Evolutionary conservation across 257 asterid species (phyloP), one percentile per base, ranked within the genome.

Genomic region (Solanum commersonii): DNA sequence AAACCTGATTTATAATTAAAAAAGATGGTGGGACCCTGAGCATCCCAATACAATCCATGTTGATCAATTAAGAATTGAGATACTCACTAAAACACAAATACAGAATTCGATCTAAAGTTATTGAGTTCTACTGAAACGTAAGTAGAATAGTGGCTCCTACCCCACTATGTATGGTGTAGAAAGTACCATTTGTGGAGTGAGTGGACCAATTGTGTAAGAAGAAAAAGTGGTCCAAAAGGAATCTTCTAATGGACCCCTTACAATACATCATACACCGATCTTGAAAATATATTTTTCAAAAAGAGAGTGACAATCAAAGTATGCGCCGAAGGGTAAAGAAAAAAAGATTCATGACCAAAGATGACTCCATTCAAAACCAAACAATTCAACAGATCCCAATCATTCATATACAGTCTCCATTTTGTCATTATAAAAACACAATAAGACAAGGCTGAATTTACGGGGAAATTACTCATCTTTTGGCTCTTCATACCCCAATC

Each of bases 401-500:
- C 88, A 88, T 72, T 85, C 60, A n/a, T 14, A 25, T 63, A 38
- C 14, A 37, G 46, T 23, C 18, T 13, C 38, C 12, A 18, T 89
- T 49, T 35, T 70, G 44, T 77, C 78, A 34, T 83, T 78, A 72
- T 74, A 44, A 34, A 4, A 11, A n/a, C 33, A 37, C 70, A 34
- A 73, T 77, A 42, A 65, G 76, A 35, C 79, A 65, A 72, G 90
- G 90, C 95, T 86, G 90, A 92, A 90, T 91, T 93, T 90, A 92
- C 93, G 94, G 94, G 95, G 92, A 35, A 56, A 82, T 46, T 87
- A 88, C 84, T 89, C 77, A 72, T 88, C 89, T 89, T 88, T 84
- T 82, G 92, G 88, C 93, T 83, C 86, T 91, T 90, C 90, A 74
- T 71, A 56, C 23, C 60, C 86, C 89, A 88, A 87, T 79, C 91